Conservation (phyloP, 1,284 basidiomycete species). For the Pterulicium gracile region DNA sequence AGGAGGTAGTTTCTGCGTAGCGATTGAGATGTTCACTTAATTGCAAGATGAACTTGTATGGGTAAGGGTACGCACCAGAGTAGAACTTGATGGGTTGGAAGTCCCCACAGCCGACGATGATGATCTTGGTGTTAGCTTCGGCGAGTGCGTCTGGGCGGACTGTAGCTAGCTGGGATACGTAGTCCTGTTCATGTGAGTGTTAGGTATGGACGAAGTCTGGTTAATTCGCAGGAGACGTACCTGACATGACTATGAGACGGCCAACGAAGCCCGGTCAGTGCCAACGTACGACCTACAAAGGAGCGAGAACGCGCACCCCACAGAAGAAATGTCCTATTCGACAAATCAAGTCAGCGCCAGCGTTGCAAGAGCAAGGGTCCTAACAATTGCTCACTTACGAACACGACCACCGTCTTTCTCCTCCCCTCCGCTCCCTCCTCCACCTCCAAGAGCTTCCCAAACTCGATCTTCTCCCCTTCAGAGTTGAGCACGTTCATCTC, state of each 20-base stretch:
- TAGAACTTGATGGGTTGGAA: background rate
- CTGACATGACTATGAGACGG: background rate
- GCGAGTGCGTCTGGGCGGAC: background rate
- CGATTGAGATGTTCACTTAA: background rate
- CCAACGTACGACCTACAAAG: no score
- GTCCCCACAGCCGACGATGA: background rate
- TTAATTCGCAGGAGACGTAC: background rate
- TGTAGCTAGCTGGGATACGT: background rate
- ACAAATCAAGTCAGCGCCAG: background rate
- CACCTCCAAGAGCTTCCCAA: background rate
- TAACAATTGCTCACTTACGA: background rate
- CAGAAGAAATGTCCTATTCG: background rate
- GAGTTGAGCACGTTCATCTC: background rate
- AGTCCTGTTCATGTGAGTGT: background rate
- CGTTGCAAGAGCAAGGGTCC: background rate
- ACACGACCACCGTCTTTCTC: background rate
- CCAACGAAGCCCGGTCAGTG: background rate
- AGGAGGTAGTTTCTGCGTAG: background rate
- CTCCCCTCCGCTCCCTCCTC: no score
- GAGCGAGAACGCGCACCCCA: background rate
- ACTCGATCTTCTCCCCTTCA: background rate
- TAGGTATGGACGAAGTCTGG: background rate
- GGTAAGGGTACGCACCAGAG: background rate
- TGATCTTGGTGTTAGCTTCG: background rate
- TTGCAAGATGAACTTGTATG: background rate